phyloP scores from a whole-genome alignment of 228 moss, liverwort and hornwort species.

The Sphagnum fallax region DNA sequence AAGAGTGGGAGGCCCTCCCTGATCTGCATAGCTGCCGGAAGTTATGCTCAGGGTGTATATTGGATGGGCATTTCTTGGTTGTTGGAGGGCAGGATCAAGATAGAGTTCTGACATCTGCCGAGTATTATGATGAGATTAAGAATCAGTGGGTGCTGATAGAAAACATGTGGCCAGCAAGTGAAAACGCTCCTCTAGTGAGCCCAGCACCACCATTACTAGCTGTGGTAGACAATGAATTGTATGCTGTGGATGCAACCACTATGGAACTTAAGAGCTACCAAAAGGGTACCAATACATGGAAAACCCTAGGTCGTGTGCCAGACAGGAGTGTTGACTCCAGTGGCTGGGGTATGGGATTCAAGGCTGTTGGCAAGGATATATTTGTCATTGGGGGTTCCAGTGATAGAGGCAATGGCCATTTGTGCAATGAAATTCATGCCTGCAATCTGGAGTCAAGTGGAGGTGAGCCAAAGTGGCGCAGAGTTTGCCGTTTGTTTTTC shows the following conservation, averaged over 20 bases:
- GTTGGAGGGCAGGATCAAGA: slow-evolving; percentile 26
- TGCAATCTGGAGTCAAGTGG: slow-evolving; percentile 30
- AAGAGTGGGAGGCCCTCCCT: slow-evolving; percentile 65
- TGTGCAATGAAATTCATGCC: slow-evolving; percentile 54
- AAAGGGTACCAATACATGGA: slow-evolving; percentile 63
- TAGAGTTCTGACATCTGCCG: slow-evolving; percentile 50
- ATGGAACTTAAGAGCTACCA: slow-evolving; percentile 72
- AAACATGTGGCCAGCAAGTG: slow-evolving; percentile 69
- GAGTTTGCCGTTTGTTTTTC: slow-evolving; percentile 36
- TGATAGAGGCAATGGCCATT: slow-evolving; percentile 18
- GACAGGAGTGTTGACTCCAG: slow-evolving; percentile 39
- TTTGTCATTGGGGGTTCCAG: slow-evolving; percentile 55
- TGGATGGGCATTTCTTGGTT: slow-evolving; percentile 80
- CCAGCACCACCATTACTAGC: slow-evolving; percentile 80
- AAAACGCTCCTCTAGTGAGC: slow-evolving; percentile 23
- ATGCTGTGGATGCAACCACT: slow-evolving; percentile 60
- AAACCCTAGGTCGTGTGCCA: slow-evolving; percentile 53
- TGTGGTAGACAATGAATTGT: slow-evolving; percentile 68
- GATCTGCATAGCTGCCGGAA: slow-evolving; percentile 64
- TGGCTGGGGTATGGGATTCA: slow-evolving; percentile 56
- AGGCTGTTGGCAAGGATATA: slow-evolving; percentile 41
- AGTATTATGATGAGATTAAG: slow-evolving; percentile 66
- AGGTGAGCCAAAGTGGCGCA: slow-evolving; percentile 33
- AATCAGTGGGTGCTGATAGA: slow-evolving; percentile 60
- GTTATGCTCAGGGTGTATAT: slow-evolving; percentile 79